Evolutionary conservation across 2,329 filamentous ascomycete species (phyloP).

Genomic region (Colletotrichum costaricense): DNA sequence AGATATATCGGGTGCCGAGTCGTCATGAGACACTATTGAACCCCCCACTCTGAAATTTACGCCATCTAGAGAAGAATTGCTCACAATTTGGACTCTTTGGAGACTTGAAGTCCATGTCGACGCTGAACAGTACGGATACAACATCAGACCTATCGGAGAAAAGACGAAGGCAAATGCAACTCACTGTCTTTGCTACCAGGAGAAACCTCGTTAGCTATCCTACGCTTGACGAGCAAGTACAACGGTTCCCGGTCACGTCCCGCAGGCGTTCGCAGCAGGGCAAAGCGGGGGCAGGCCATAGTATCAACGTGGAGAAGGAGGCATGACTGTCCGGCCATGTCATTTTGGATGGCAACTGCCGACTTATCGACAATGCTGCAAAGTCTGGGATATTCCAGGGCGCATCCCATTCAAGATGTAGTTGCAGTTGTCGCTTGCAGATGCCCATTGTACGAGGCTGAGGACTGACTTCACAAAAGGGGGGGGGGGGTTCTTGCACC

Average conservation of each 20-base stretch:
- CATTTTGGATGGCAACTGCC: conserved; percentile 23
- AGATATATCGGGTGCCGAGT: conserved; percentile 15
- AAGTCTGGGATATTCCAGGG: not conserved
- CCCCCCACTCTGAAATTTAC: not conserved
- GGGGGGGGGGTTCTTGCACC: conserved; percentile 2
- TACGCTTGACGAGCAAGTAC: not conserved
- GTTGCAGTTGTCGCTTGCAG: conserved; percentile 2
- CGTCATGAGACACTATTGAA: conserved; percentile 3
- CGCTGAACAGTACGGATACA: conserved; percentile 2
- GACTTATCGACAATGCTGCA: conserved; percentile 2
- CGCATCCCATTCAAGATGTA: not conserved
- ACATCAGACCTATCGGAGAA: conserved; percentile 29
- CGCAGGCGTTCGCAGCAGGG: conserved; percentile 32
- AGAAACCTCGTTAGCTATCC: conserved; percentile 1
- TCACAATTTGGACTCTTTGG: not conserved
- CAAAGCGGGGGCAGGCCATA: not conserved
- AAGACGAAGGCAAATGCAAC: not conserved
- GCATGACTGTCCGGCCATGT: not conserved
- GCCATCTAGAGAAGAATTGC: not conserved
- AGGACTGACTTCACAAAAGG: conserved; percentile 8
- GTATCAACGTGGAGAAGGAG: not conserved
- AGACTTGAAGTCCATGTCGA: not conserved
- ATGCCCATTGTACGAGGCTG: conserved; percentile 14
- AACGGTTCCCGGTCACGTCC: conserved; percentile 4
- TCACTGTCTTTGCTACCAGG: conserved; percentile 3